A percentile compares a stretch with the other conserved stretches of the same genome.
Evolutionary conservation across 1,284 basidiomycete species (phyloP).

Genomic region (Boletellus deceptivus): DNA sequence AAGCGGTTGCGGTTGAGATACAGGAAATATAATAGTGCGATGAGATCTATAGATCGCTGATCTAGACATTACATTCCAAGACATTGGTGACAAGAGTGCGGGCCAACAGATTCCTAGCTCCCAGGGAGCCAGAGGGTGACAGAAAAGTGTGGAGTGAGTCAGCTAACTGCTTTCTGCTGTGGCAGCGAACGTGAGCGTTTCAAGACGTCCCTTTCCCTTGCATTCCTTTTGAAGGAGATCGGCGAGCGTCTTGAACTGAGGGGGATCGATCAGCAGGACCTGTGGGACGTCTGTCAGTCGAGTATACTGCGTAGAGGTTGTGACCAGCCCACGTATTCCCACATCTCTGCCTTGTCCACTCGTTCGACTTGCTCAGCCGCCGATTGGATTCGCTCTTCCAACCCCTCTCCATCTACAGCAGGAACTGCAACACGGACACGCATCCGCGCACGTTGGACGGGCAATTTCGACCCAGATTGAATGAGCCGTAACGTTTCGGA

Average conservation of each 20-base stretch:
- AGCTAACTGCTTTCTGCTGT: constrained; percentile 41
- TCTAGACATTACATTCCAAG: neutral
- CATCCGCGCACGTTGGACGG: constrained; percentile 93
- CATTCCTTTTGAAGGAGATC: constrained; percentile 90
- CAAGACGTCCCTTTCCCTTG: constrained; percentile 80
- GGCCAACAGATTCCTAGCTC: neutral
- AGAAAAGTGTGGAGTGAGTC: neutral
- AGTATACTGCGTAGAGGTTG: neutral
- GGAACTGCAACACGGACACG: constrained; percentile 84
- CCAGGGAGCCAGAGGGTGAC: too few species aligned
- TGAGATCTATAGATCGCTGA: neutral
- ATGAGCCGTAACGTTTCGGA: constrained; percentile 89
- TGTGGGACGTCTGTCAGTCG: constrained; percentile 33
- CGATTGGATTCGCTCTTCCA: constrained; percentile 74
- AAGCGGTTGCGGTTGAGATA: neutral
- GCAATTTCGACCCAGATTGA: constrained; percentile 77
- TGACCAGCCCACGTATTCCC: constrained; percentile 74
- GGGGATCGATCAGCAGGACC: constrained; percentile 91
- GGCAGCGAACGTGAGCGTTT: constrained; percentile 76
- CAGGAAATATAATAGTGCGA: neutral
- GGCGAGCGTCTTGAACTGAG: constrained; percentile 86
- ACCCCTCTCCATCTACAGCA: constrained; percentile 63
- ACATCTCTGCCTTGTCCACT: constrained; percentile 79
- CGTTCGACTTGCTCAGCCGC: constrained; percentile 83
- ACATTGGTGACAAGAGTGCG: neutral